Base-by-base conservation (phyloP, 768 basidiomycete genomes). In the Pisolithus albus region DNA sequence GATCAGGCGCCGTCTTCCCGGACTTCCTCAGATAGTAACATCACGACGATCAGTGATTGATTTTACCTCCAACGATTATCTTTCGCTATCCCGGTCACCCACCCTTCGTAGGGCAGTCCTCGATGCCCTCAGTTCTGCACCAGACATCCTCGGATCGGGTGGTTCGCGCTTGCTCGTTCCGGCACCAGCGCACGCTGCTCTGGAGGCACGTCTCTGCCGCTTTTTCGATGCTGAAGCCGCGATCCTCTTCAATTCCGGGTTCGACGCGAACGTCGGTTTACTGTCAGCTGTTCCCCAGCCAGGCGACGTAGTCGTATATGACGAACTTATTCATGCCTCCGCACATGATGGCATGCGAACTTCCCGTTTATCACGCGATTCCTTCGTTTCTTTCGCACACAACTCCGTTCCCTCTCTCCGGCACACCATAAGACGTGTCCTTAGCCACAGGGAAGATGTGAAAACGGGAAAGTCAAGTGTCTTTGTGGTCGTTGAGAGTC, bases 41-140 rank as follows among this genome's bases (percentile, higher is more conserved):
- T 65, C 71, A 11, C 11, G 5, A 5, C 58, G 66, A 18, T 46
- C 67, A 13, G 55, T 60, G 44, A 62, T 50, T 56, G 88, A 92
- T 62, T 91, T 92, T 66, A 86, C 78, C n/a, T 88, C 91, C 3
- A 96, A 95, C 67, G 92, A 96, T 68, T 96, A 94, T 68, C 85
- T 96, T 49, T 92, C 91, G 0, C 76, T 96, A 23, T 73, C 92
- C 1, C 65, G 72, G 18, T 88, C 83, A 2, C 59, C 74, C 1
- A 54, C 58, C 18, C 75, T 93, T 11, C 83, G 85, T 26, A 49
- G 64, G 0, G 71, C 67, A 8, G 86, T 92, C 61, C 75, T 94
- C 32, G 30, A 59, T 2, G 76, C 78, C 49, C 75, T 89, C 11
- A 57, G 65, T 3, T 46, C 50, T 0, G 71, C 77, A 1, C 80